A percentile compares a stretch with the other conserved stretches of the same genome.
phyloP scores from a whole-genome alignment of 257 asterid genomes.

The Solanum verrucosum region DNA sequence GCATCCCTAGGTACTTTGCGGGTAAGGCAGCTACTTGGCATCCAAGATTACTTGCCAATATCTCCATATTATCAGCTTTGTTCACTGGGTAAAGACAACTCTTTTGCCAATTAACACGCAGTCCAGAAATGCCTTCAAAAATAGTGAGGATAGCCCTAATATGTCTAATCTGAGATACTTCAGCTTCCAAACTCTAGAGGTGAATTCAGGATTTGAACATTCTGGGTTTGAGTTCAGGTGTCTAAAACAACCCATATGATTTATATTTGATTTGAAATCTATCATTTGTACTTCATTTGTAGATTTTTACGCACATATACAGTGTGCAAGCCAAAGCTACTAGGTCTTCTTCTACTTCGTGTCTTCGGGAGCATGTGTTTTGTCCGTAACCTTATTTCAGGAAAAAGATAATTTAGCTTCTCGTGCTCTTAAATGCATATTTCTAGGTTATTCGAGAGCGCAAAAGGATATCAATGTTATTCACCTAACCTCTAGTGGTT shows the following conservation, averaged over 20 bases:
- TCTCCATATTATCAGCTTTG: too few species aligned
- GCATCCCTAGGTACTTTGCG: too few species aligned
- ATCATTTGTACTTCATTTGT: neutral
- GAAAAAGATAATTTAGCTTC: neutral
- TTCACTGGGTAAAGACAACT: too few species aligned
- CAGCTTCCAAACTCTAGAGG: neutral
- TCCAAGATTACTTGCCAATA: too few species aligned
- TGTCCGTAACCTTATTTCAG: neutral
- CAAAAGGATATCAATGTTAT: neutral
- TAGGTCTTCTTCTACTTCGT: neutral
- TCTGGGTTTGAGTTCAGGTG: neutral
- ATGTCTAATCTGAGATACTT: too few species aligned
- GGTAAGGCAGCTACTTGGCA: too few species aligned
- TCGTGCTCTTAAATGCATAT: neutral
- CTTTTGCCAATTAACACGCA: too few species aligned
- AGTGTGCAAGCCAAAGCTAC: neutral
- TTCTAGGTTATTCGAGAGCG: neutral
- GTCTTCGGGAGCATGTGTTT: neutral
- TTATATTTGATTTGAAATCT: neutral
- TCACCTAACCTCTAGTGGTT: neutral
- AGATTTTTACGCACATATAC: neutral
- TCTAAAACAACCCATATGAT: neutral
- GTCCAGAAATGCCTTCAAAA: too few species aligned
- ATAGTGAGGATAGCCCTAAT: too few species aligned
- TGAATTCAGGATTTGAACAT: neutral